Evolutionary conservation across 176 grass and related monocot species (phyloP).

Genomic region (Leersia perrieri): DNA sequence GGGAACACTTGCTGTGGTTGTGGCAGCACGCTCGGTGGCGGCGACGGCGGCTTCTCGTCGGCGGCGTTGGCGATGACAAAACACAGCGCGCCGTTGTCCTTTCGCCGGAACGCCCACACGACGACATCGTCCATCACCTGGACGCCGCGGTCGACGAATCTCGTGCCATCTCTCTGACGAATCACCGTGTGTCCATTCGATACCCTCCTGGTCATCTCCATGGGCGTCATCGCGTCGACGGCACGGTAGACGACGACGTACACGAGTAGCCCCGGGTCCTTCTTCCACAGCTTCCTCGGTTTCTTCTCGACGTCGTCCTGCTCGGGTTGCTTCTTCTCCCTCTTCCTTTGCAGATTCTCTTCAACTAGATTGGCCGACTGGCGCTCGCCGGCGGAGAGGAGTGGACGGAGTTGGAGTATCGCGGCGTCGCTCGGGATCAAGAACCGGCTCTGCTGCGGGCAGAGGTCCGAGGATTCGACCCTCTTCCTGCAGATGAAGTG

Average conservation of each 20-base stretch:
- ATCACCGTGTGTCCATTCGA: background rate
- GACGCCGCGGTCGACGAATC: background rate
- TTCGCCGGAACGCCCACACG: background rate
- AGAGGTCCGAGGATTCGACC: background rate
- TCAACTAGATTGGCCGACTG: background rate
- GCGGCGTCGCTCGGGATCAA: background rate
- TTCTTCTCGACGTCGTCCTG: background rate
- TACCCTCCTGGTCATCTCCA: background rate
- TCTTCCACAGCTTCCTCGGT: background rate
- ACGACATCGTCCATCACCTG: background rate
- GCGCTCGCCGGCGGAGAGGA: background rate
- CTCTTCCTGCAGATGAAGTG: background rate
- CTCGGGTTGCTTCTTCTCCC: background rate
- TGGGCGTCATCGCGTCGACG: background rate
- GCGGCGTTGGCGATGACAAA: background rate
- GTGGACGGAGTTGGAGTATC: background rate
- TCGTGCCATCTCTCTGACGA: too few species aligned
- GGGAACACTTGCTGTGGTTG: too few species aligned
- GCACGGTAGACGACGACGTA: background rate
- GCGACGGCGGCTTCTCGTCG: background rate
- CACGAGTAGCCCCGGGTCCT: background rate
- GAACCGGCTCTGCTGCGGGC: background rate
- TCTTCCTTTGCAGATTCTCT: background rate
- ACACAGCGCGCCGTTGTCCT: background rate
- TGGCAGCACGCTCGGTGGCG: background rate